Evolutionary conservation across 192 early-diverging fungal genomes (phyloP).

Genomic region (Spinellus fusiger): DNA sequence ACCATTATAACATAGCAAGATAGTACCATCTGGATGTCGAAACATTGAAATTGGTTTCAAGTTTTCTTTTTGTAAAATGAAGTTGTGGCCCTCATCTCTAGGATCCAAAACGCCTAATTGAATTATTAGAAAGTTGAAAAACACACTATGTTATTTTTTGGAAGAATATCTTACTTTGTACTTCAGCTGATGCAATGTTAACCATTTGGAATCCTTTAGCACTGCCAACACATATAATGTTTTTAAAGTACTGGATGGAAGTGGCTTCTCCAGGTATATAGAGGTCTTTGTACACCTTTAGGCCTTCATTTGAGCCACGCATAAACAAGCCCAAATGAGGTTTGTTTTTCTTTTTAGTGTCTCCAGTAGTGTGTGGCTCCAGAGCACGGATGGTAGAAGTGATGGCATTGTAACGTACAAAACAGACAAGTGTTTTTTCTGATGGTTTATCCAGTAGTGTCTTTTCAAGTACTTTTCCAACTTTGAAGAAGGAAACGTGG

Average conservation of each 20-base stretch:
- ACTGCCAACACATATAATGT: conserved; percentile 85
- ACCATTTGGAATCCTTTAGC: conserved; percentile 92
- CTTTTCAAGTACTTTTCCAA: conserved; percentile 52
- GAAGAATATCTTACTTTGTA: conserved; percentile 44
- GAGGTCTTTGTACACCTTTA: conserved; percentile 71
- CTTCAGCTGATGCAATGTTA: conserved; percentile 75
- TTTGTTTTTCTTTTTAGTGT: conserved; percentile 41
- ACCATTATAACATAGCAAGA: conserved; percentile 91
- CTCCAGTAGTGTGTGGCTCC: conserved; percentile 52
- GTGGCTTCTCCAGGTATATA: conserved; percentile 90
- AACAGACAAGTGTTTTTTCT: conserved; percentile 47
- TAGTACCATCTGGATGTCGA: conserved; percentile 69
- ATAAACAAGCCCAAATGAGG: conserved; percentile 41
- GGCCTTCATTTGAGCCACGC: conserved; percentile 38
- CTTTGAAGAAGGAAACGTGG: conserved; percentile 68
- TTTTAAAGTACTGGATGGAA: conserved; percentile 80
- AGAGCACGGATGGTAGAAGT: conserved; percentile 74
- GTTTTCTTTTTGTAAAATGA: conserved; percentile 71
- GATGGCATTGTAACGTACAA: conserved; percentile 68
- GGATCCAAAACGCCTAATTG: conserved; percentile 74
- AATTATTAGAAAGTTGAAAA: background rate
- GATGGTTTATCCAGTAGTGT: conserved; percentile 7
- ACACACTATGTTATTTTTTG: background rate
- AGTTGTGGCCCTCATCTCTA: conserved; percentile 69
- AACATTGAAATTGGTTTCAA: conserved; percentile 80